These are phyloP conservation scores for Collybia sp. DNA, from an alignment of 768 basidiomycete genomes.

Conservation along the genomic window DNA sequence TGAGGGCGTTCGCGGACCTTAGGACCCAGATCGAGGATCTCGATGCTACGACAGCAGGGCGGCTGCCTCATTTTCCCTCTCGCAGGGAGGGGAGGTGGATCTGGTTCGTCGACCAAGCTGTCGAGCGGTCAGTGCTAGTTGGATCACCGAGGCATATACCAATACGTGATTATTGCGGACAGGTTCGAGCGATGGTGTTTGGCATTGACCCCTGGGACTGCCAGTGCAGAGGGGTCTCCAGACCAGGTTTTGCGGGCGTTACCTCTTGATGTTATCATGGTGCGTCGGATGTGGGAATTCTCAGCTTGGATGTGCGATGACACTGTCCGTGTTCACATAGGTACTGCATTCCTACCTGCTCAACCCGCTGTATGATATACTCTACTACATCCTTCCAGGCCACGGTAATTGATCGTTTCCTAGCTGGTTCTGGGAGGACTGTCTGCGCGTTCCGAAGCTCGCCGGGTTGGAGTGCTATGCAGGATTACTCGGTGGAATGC, in stretches of 20 bases:
- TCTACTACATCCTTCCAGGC: neutral
- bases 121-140: slow-evolving; percentile 11
- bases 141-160: neutral
- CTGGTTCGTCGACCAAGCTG: slow-evolving; percentile 13
- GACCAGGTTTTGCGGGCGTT: slow-evolving; percentile 6
- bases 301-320: neutral
- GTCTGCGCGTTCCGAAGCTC: slow-evolving; percentile 8
- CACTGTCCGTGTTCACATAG: slow-evolving; percentile 2
- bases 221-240: neutral
- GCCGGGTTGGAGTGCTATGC: slow-evolving; percentile 5
- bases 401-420: neutral
- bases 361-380: slow-evolving; percentile 6
- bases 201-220: neutral
- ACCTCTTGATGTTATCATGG: slow-evolving; percentile 18
- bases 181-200: slow-evolving; percentile 16
- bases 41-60: neutral
- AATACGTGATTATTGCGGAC: neutral
- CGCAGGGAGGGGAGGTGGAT: slow-evolving; percentile 11
- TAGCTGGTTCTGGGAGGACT: slow-evolving; percentile 16
- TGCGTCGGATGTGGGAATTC: neutral
- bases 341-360: slow-evolving; percentile 22
- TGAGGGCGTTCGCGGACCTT: slow-evolving; percentile 9
- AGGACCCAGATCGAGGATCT: slow-evolving; percentile 5
- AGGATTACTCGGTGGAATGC: slow-evolving; percentile 2
- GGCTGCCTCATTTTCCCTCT: slow-evolving; percentile 1